phyloP scores from a whole-genome alignment of 306 rosid genomes.

The Ochetophila trinervis region DNA sequence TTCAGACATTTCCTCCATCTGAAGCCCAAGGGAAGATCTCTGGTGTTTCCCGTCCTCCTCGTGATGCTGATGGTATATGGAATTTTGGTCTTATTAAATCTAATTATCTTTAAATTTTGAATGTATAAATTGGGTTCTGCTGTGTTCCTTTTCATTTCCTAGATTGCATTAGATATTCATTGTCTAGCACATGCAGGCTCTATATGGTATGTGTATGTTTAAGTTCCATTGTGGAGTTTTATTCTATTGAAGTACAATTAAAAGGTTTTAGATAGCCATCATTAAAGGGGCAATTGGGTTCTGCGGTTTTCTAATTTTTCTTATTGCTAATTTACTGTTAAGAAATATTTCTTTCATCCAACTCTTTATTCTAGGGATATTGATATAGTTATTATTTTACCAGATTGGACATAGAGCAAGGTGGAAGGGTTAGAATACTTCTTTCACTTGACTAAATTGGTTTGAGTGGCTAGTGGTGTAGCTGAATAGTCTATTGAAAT shows the following conservation, averaged over 20 bases:
- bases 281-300: too few relatives aligned
- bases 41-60: conserved; percentile 73
- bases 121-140: background rate
- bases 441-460: background rate
- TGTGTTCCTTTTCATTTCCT: background rate
- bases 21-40: conserved; percentile 73
- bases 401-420: background rate
- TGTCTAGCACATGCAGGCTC: background rate
- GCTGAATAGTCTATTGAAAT: background rate
- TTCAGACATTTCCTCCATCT: conserved; percentile 92
- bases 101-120: conserved; percentile 6
- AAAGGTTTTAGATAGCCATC: too few relatives aligned
- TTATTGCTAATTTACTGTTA: too few relatives aligned
- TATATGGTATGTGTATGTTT: background rate
- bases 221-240: too few relatives aligned
- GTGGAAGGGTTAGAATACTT: background rate
- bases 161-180: conserved; percentile 2
- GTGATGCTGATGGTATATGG: conserved; percentile 75
- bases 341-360: too few relatives aligned
- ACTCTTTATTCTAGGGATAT: background rate
- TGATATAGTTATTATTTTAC: background rate
- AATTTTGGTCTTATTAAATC: background rate
- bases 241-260: too few relatives aligned
- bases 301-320: too few relatives aligned
- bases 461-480: background rate